Percentiles rank a stretch among this genome's conserved stretches.
Evolutionary conservation across 2,329 filamentous ascomycete genomes (phyloP).

Genomic region (Fusarium avenaceum): DNA sequence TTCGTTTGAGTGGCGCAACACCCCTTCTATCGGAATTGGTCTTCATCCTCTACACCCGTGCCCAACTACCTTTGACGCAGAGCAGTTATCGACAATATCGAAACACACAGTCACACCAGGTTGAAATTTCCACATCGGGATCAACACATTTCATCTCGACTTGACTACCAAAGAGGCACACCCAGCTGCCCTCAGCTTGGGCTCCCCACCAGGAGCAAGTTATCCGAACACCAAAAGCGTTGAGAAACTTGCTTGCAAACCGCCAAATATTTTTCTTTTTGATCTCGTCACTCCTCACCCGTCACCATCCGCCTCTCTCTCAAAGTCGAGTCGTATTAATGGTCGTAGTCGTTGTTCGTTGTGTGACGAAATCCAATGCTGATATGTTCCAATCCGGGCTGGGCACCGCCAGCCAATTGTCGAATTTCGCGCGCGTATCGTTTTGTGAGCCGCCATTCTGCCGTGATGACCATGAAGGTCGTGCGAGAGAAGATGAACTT

Average conservation of each 20-base stretch:
- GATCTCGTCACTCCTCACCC: constrained; percentile 49
- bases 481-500: constrained; percentile 50
- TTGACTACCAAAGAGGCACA: constrained; percentile 55
- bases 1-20: background rate
- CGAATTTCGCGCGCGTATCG: constrained; percentile 50
- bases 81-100: constrained; percentile 39
- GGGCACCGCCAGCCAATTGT: constrained; percentile 40
- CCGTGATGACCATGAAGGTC: constrained; percentile 51
- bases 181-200: constrained; percentile 47
- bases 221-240: constrained; percentile 22
- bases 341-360: constrained; percentile 45
- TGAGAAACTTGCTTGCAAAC: constrained; percentile 42
- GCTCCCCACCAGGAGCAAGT: constrained; percentile 32
- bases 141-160: constrained; percentile 57
- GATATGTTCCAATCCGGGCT: constrained; percentile 50
- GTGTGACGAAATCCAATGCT: constrained; percentile 52
- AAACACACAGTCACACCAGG: constrained; percentile 49
- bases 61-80: constrained; percentile 16
- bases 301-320: constrained; percentile 48
- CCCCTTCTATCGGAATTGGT: constrained; percentile 5
- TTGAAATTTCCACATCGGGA: constrained; percentile 48
- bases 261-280: constrained; percentile 43
- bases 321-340: constrained; percentile 45
- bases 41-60: constrained; percentile 29
- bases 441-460: constrained; percentile 49